Evolutionary conservation across 441 rosid species (phyloP), one percentile per base, ranked within the genome.

Genomic region (Biscutella laevigata): DNA sequence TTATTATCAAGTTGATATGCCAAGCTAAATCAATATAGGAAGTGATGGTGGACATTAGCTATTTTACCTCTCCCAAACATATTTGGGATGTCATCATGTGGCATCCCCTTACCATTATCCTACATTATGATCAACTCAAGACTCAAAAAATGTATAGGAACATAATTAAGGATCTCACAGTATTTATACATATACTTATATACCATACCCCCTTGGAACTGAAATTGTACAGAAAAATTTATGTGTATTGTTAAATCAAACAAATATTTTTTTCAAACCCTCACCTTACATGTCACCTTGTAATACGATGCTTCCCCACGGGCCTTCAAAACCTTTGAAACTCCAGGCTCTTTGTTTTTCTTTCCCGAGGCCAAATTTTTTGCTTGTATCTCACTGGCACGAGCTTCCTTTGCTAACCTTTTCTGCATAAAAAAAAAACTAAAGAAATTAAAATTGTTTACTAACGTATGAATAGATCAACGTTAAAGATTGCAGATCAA

Each of bases 41-140:
- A 56, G 61, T 46, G n/a, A 20, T 50, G 55, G 41, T 10, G 33
- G 58, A 4, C 57, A 72, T 61, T 33, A 60, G 62, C 24, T 51
- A 33, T 19, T 48, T 12, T 58, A 91, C 96, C 98, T 80, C 95
- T 70, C 36, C 98, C 98, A 54, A 92, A 92, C 96, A 92, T 92
- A 75, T 92, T 86, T 32, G 98, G 98, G 67, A 92, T 92, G 71
- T 92, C 98, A 74, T 92, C 95, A 70, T 88, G 92, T n/a, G 96
- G 89, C 95, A 92, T 92, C 60, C 98, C 98, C 82, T 55, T 83
- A 70, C 98, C 98, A 68, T 92, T 92, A 72, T 92, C 98, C 98
- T 91, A 53, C 61, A 79, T 44, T 21, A 43, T 40, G 58, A 53
- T 50, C 49, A 30, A 64, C 50, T 47, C 53, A 39, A 60, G 46